Evolutionary conservation across 2,329 filamentous ascomycete species (phyloP), one percentile per base, ranked within the genome.

Genomic region (Graphilbum sp.): DNA sequence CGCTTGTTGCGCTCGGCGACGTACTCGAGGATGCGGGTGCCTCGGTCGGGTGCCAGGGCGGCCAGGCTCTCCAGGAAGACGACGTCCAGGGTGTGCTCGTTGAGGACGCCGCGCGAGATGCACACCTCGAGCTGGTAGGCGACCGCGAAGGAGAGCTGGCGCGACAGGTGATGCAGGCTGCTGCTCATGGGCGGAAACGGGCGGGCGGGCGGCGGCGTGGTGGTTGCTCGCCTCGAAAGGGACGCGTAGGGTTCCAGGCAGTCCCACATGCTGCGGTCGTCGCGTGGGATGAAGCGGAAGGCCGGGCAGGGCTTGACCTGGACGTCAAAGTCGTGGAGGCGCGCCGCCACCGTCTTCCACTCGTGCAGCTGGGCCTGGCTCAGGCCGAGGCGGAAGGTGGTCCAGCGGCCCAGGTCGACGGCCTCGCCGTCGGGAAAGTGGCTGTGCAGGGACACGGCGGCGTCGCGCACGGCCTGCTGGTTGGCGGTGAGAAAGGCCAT

Each of bases 91-190:
- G 70, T 80, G 51, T 84, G 72, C 53, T 95, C 88, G 38, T 78
- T 79, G 12, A 98, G 59, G 19, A 75, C 64, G 0, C 77, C 75
- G 21, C 79, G 72, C 0, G 87, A 93, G n/a, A 96, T 67, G 52
- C 88, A 96, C 0, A 85, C 87, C 54, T 98, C 88, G 0, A 98
- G 69, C 53, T 94, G 86, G 51, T 96, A 98, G 15, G 84, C 72
- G 2, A 94, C 72, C 1, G 74, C 60, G 43, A 86, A 95, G 0
- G 72, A 60, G 4, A 88, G 62, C 39, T 32, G 36, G 11, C 41
- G 42, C 2, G 45, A 46, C 1, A 47, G 42, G 13, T 40, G 42
- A 25, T 44, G 42, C 2, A 39, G 33, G 34, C 41, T 44, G 33
- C 36, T 46, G 9, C 31, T 18, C 5, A n/a, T 6, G 7, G 17